These are phyloP conservation scores for Hymenoscyphus salicellus DNA, from an alignment of 2,329 filamentous ascomycete genomes.

Conservation along the genomic window DNA sequence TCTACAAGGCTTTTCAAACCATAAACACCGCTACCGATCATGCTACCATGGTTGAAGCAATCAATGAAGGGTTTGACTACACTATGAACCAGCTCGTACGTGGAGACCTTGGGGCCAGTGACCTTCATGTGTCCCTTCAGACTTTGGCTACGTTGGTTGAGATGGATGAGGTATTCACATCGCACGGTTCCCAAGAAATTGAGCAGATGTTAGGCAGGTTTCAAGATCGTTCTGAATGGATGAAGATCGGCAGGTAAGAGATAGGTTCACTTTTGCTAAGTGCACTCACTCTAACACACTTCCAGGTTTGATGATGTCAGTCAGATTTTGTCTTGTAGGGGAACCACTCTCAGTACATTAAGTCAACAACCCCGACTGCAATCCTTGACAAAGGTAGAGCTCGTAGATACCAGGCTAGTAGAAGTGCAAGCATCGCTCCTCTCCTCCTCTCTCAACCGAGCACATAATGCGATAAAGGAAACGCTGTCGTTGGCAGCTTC, in stretches of 20 bases:
- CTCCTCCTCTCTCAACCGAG: slow-evolving; percentile 71
- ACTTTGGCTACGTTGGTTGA: slow-evolving; percentile 74
- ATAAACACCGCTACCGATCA: slow-evolving; percentile 65
- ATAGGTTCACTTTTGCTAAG: background rate
- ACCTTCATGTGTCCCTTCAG: slow-evolving; percentile 54
- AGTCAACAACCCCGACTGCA: slow-evolving; percentile 66
- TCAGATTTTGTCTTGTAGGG: slow-evolving; percentile 76
- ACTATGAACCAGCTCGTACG: slow-evolving; percentile 57
- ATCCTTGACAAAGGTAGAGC: slow-evolving; percentile 57
- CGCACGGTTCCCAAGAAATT: slow-evolving; percentile 58
- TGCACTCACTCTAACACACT: slow-evolving; percentile 28
- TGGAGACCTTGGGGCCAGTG: slow-evolving; percentile 48
- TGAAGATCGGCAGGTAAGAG: slow-evolving; percentile 73
- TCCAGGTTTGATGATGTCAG: slow-evolving; percentile 71
- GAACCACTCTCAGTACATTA: slow-evolving; percentile 77
- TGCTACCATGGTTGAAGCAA: slow-evolving; percentile 49
- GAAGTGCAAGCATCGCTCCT: slow-evolving; percentile 76
- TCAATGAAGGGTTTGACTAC: slow-evolving; percentile 61
- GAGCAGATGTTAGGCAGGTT: slow-evolving; percentile 62
- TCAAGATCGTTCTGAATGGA: slow-evolving; percentile 67
- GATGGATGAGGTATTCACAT: slow-evolving; percentile 71
- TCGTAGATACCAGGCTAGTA: slow-evolving; percentile 62
- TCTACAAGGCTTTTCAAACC: slow-evolving; percentile 79
- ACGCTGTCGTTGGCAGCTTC: slow-evolving; percentile 82
- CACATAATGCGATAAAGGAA: slow-evolving; percentile 79